These are phyloP conservation scores for Trypanosoma avium DNA, from an alignment of 208 protist genomes.

Conservation along the genomic window DNA sequence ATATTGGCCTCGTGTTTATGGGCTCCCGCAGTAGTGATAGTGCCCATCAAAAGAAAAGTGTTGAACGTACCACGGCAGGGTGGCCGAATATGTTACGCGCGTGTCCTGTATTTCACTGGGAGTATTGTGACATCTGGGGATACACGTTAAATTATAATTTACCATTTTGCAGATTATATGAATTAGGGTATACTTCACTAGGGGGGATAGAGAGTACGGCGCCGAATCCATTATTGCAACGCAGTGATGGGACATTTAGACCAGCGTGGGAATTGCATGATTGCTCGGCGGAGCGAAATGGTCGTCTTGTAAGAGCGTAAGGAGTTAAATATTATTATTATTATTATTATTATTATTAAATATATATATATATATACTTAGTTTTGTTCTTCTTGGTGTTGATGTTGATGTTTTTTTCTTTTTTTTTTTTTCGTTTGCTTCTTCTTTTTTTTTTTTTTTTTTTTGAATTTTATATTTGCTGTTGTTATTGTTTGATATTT, in stretches of 20 bases:
- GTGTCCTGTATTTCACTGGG: conserved; percentile 86
- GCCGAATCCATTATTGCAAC: conserved; percentile 54
- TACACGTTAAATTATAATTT: conserved; percentile 58
- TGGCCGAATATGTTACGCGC: conserved; percentile 89
- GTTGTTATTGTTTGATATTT: conserved; percentile 1
- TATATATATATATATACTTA: conserved; percentile 5
- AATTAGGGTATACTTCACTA: conserved; percentile 86
- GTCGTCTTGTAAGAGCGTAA: conserved; percentile 23
- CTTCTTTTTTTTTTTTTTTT: conserved; percentile 5
- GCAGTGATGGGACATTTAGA: conserved; percentile 58
- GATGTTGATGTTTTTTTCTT: background rate
- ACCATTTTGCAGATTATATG: conserved; percentile 90
- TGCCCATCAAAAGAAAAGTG: conserved; percentile 47
- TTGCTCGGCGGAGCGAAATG: conserved; percentile 40
- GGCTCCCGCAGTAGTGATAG: conserved; percentile 82
- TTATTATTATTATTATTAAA: conserved; percentile 3
- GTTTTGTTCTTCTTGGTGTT: background rate
- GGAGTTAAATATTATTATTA: conserved; percentile 1
- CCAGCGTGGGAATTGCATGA: conserved; percentile 68
- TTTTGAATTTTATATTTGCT: background rate
- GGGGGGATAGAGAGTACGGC: conserved; percentile 46
- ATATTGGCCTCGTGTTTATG: conserved; percentile 79
- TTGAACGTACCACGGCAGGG: conserved; percentile 67
- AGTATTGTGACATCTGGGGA: conserved; percentile 75
- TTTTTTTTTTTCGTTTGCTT: background rate